Conservation (phyloP, 306 rosid species). For the Hippophae gyantsensis region DNA sequence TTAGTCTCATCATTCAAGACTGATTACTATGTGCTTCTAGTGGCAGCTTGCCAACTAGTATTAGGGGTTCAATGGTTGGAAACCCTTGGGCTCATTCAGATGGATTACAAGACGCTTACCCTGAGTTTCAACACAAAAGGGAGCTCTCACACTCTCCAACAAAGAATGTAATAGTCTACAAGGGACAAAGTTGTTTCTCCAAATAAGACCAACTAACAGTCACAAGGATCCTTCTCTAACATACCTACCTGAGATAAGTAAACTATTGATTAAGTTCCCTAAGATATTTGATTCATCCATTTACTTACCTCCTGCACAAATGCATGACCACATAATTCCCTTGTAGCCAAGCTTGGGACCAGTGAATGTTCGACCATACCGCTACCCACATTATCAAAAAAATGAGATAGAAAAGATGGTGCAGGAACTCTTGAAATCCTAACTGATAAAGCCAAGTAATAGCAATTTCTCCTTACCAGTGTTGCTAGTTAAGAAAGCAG, state of each 20-base stretch:
- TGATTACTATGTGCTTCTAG: background rate
- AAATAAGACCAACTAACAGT: background rate
- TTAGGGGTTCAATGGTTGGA: background rate
- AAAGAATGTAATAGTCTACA: no score
- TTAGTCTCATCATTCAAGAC: background rate
- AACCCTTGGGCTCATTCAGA: background rate
- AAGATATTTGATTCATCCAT: background rate
- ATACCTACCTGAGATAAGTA: background rate
- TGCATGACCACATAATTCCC: background rate
- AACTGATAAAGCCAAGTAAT: background rate
- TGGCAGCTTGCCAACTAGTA: background rate
- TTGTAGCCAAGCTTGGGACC: background rate
- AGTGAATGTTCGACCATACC: background rate
- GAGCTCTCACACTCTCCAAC: background rate
- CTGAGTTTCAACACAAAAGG: background rate
- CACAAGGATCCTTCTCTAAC: background rate
- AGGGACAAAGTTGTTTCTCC: background rate
- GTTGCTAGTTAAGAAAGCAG: background rate
- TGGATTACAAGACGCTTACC: background rate
- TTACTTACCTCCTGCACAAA: background rate
- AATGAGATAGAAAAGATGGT: background rate
- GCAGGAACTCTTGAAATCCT: background rate
- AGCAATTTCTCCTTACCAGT: background rate
- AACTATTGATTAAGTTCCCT: background rate
- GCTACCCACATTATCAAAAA: background rate